Conservation (phyloP, 2,329 filamentous ascomycete genomes). For the Cladosporium sphaerospermum region DNA sequence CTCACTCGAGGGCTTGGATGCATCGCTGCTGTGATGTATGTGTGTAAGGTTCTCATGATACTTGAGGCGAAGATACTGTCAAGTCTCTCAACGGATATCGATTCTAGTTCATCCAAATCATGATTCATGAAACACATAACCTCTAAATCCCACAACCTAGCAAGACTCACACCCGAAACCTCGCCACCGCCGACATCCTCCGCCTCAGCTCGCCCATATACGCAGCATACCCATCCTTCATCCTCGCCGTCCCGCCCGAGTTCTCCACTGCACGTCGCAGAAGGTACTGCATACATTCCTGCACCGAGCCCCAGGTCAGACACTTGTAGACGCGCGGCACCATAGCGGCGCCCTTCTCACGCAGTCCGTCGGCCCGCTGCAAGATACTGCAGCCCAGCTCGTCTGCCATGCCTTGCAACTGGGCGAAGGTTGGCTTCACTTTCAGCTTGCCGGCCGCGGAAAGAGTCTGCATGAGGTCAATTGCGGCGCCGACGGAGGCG, state of each 20-base stretch:
- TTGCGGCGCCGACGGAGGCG: constrained; percentile 56
- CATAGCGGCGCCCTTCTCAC: constrained; percentile 27
- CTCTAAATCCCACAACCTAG: no score
- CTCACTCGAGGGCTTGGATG: constrained; percentile 5
- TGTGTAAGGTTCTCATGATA: no score
- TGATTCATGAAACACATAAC: no score
- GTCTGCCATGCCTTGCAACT: constrained; percentile 93
- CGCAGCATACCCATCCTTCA: constrained; percentile 22
- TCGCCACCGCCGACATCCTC: background rate
- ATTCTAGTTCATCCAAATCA: no score
- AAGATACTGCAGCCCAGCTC: constrained; percentile 64
- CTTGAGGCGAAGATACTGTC: no score
- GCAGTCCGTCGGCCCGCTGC: constrained; percentile 32
- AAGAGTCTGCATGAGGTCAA: constrained; percentile 44
- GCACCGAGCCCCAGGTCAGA: constrained; percentile 51
- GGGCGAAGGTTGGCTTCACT: constrained; percentile 58
- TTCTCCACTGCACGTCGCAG: constrained; percentile 53
- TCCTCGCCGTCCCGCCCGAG: constrained; percentile 52
- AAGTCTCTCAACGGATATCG: no score
- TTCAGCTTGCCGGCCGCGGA: constrained; percentile 33
- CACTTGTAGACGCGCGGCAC: constrained; percentile 45
- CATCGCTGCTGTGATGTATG: background rate
- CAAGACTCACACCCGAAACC: background rate
- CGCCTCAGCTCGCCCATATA: constrained; percentile 5
- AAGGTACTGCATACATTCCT: constrained; percentile 75